phyloP scores from a whole-genome alignment of 208 protist species.

The Leishmania lainsoni region DNA sequence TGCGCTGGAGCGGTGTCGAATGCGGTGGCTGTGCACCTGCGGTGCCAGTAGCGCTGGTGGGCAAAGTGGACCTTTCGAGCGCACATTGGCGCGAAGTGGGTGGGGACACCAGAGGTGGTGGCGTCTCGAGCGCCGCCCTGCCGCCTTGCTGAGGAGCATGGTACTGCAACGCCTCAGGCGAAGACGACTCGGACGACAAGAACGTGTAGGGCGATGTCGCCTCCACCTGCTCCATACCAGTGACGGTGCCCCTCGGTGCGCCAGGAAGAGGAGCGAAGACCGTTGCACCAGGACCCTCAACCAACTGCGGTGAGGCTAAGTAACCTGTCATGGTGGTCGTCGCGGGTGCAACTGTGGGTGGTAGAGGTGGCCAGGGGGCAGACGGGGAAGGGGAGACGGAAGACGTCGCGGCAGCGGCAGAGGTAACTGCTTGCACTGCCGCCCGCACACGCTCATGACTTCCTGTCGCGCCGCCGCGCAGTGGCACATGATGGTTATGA shows the following conservation, averaged over 20 bases:
- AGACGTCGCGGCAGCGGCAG: slow-evolving; percentile 2
- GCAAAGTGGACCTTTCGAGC: neutral
- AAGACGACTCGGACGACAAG: slow-evolving; percentile 9
- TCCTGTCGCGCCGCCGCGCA: slow-evolving; percentile 2
- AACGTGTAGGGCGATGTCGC: slow-evolving; percentile 12
- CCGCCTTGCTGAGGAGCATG: neutral
- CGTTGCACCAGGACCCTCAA: neutral
- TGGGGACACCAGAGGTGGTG: neutral
- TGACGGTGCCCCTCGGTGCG: neutral
- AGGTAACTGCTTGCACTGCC: neutral
- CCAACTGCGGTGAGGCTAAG: neutral
- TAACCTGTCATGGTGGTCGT: slow-evolving; percentile 1
- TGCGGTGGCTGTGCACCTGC: neutral
- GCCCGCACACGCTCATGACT: slow-evolving; percentile 8
- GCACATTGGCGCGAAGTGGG: neutral
- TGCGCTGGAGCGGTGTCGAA: neutral
- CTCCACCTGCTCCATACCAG: neutral
- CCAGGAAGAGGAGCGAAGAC: neutral
- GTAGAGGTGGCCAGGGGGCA: slow-evolving; percentile 13
- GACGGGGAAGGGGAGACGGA: neutral
- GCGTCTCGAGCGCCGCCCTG: neutral
- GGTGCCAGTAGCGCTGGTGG: neutral
- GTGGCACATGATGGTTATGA: neutral
- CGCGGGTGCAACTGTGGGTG: neutral
- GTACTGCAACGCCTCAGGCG: neutral